These are phyloP conservation scores for Linnemannia hyalina DNA, from an alignment of 192 early-diverging fungal species.

Conservation along the genomic window DNA sequence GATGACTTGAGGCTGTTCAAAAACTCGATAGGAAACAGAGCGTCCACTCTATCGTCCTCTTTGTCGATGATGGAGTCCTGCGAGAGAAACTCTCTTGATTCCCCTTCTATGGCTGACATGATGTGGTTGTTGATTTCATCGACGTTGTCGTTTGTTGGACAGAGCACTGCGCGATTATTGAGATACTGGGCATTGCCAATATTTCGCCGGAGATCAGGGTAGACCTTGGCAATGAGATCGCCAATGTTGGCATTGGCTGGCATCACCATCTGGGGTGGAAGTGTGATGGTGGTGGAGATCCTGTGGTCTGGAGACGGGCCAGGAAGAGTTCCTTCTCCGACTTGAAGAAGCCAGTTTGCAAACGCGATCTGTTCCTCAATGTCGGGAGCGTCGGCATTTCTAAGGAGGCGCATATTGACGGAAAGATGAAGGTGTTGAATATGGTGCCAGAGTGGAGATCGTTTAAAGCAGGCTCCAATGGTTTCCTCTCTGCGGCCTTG, in stretches of 20 bases:
- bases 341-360: too few relatives aligned
- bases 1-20: too few relatives aligned
- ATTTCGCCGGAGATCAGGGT: slow-evolving; percentile 17
- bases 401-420: slow-evolving; percentile 24
- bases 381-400: neutral
- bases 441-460: too few relatives aligned
- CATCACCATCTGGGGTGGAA: slow-evolving; percentile 19
- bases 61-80: too few relatives aligned
- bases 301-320: neutral
- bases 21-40: too few relatives aligned
- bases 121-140: too few relatives aligned
- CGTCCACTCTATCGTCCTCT: too few relatives aligned
- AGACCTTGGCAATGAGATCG: slow-evolving; percentile 18
- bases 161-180: slow-evolving; percentile 12
- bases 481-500: too few relatives aligned
- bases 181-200: neutral
- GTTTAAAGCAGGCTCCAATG: too few relatives aligned
- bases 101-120: too few relatives aligned
- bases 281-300: neutral
- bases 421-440: slow-evolving; percentile 1
- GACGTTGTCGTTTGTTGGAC: slow-evolving; percentile 34
- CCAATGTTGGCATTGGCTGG: neutral
- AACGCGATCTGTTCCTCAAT: neutral
- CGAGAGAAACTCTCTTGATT: too few relatives aligned
- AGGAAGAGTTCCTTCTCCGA: too few relatives aligned